phyloP scores from a whole-genome alignment of 2,329 filamentous ascomycete species.

The Arachnopeziza araneosa region DNA sequence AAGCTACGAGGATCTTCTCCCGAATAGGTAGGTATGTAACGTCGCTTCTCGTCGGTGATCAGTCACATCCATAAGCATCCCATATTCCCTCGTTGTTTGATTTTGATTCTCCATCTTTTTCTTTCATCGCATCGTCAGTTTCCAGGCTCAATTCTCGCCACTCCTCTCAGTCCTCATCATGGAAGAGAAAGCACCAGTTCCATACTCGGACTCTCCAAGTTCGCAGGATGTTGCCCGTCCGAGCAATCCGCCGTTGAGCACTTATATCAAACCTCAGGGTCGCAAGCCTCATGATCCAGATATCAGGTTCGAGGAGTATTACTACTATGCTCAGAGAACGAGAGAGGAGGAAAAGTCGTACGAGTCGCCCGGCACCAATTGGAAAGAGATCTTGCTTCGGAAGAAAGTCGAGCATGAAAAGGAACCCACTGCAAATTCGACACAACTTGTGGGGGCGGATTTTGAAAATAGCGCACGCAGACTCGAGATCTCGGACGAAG shows the following conservation, averaged over 20 bases:
- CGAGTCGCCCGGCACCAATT: conserved; percentile 3
- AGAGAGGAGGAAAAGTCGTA: conserved; percentile 26
- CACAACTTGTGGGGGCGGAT: conserved; percentile 2
- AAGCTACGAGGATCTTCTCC: not conserved
- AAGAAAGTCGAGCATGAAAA: conserved; percentile 6
- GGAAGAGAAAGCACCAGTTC: conserved; percentile 1
- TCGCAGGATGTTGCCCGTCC: not conserved
- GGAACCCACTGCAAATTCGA: not conserved
- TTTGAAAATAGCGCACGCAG: conserved; percentile 5
- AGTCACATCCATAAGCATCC: not conserved
- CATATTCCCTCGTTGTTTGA: not conserved
- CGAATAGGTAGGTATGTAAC: not conserved
- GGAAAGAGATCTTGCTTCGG: conserved; percentile 6
- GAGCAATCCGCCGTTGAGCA: not conserved
- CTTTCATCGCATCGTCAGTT: not conserved
- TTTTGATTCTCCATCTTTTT: not conserved
- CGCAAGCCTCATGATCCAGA: conserved; percentile 28
- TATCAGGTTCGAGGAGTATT: conserved; percentile 32
- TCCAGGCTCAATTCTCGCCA: not conserved
- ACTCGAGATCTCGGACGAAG: conserved; percentile 15
- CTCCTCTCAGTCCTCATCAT: not conserved
- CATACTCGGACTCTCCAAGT: not conserved
- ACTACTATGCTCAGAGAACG: conserved; percentile 31
- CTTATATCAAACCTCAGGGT: conserved; percentile 25
- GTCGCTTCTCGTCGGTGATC: not conserved